Evolutionary conservation across 2,329 filamentous ascomycete genomes (phyloP), one percentile per base, ranked within the genome.

Genomic region (Aspergillus jensenii): DNA sequence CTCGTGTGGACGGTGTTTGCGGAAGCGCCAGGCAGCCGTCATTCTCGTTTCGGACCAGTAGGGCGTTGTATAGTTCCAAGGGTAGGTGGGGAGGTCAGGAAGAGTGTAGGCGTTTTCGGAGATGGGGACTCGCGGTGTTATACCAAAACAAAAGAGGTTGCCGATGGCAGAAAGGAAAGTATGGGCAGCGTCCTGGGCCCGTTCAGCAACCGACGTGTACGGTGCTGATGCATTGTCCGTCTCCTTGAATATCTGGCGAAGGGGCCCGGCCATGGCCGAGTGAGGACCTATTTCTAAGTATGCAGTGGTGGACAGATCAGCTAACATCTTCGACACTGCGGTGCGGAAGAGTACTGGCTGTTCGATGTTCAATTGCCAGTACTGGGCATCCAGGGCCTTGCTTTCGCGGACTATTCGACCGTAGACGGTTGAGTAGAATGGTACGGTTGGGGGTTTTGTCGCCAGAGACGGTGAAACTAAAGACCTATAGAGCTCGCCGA

Each of bases 1-100:
- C 23, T 68, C 64, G 52, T 73, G 68, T 47, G 57, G 49, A 21
- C n/a, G 21, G n/a, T 33, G 45, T 8, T 33, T 5, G n/a, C 45
- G 25, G 39, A 51, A 44, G 9, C 41, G 8, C 49, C 49, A 51
- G 6, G 23, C 37, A 9, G 5, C 23, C n/a, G 19, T 21, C 9
- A 37, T 39, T 6, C 49, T 37, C 1, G 21, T 41, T 9, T 51
- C 49, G 1, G 37, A 21, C 49, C 49, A 51, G 37, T 31, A 37
- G 9, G 21, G 17, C 15, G 37, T 43, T 6, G 23, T 39, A 39
- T 51, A 37, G 12, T 43, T 21, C 49, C 49, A 51, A 4, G 37
- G 33, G 35, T 51, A 51, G 8, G 21, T 21, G 8, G 52, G 43
- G 3, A 51, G 31, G 21, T 50, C 40, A 3, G 47, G 27, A 4